Evolutionary conservation across 2,329 filamentous ascomycete species (phyloP).

Genomic region (Macroventuria anomochaeta): DNA sequence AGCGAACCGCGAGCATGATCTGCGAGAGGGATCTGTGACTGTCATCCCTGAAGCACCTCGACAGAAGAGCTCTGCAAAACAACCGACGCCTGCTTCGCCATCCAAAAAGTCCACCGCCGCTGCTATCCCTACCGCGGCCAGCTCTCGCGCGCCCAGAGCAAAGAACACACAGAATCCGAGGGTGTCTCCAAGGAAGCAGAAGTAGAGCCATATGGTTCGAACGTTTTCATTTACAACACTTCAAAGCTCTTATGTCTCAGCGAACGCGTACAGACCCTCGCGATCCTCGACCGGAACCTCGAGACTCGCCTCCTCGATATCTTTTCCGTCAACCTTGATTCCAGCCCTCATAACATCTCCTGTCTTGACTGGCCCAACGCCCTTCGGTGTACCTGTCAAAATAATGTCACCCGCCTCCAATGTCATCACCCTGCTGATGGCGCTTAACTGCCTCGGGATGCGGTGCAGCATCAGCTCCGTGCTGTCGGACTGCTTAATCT

Average conservation of each 20-base stretch:
- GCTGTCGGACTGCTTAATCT: constrained; percentile 80
- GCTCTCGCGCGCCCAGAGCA: constrained; percentile 4
- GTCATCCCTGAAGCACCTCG: neutral
- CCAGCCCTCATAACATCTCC: constrained; percentile 90
- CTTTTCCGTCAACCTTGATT: constrained; percentile 78
- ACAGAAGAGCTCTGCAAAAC: neutral
- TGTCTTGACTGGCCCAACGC: constrained; percentile 82
- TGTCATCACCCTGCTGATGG: constrained; percentile 95
- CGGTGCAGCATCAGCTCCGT: constrained; percentile 95
- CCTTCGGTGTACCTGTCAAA: constrained; percentile 96
- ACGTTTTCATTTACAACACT: neutral
- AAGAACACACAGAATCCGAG: neutral
- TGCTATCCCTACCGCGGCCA: constrained; percentile 8
- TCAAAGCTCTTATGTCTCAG: constrained; percentile 51
- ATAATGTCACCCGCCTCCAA: constrained; percentile 91
- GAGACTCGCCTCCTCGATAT: constrained; percentile 82
- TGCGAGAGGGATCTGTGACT: constrained; percentile 6
- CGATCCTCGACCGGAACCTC: constrained; percentile 84
- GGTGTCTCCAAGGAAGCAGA: neutral
- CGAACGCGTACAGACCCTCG: constrained; percentile 76
- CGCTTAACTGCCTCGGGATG: constrained; percentile 84
- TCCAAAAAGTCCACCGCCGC: constrained; percentile 1
- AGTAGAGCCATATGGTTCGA: neutral
- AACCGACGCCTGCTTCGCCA: neutral
- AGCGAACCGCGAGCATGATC: neutral